These are phyloP conservation scores for Colletotrichum cereale DNA, from an alignment of 2,329 filamentous ascomycete genomes.

Conservation along the genomic window DNA sequence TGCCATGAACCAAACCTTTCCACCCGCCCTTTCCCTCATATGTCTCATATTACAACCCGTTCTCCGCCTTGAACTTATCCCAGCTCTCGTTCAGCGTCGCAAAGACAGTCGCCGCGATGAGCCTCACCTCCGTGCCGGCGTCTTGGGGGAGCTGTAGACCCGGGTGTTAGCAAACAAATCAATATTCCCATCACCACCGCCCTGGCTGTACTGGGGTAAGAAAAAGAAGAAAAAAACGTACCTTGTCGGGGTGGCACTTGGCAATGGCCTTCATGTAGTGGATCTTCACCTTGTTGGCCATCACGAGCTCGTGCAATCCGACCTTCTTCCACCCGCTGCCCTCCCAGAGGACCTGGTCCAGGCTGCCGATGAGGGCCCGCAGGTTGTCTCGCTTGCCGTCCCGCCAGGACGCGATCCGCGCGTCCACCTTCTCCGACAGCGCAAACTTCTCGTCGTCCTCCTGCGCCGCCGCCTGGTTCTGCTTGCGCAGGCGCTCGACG, in stretches of 20 bases:
- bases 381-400: constrained; percentile 94
- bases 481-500: constrained; percentile 83
- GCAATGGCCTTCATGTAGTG: constrained; percentile 99
- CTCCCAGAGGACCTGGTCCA: constrained; percentile 93
- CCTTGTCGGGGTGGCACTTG: constrained; percentile 99
- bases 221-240: too few relatives aligned
- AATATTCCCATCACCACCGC: too few relatives aligned
- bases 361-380: constrained; percentile 84
- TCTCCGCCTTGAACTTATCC: constrained; percentile 80
- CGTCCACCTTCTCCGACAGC: constrained; percentile 87
- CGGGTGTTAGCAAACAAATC: background rate
- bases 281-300: constrained; percentile 96
- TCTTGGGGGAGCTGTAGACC: constrained; percentile 69
- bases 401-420: constrained; percentile 82
- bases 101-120: constrained; percentile 76
- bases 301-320: constrained; percentile 90
- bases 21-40: too few relatives aligned
- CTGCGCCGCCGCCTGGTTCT: constrained; percentile 86
- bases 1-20: background rate
- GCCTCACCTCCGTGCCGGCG: constrained; percentile 72
- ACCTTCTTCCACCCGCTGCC: constrained; percentile 97
- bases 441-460: constrained; percentile 95
- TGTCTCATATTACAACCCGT: constrained; percentile 72
- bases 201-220: too few relatives aligned
- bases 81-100: constrained; percentile 78